These are phyloP conservation scores for Phaeophleospora eucalypticola DNA, from an alignment of 2,329 filamentous ascomycete genomes.

Conservation along the genomic window DNA sequence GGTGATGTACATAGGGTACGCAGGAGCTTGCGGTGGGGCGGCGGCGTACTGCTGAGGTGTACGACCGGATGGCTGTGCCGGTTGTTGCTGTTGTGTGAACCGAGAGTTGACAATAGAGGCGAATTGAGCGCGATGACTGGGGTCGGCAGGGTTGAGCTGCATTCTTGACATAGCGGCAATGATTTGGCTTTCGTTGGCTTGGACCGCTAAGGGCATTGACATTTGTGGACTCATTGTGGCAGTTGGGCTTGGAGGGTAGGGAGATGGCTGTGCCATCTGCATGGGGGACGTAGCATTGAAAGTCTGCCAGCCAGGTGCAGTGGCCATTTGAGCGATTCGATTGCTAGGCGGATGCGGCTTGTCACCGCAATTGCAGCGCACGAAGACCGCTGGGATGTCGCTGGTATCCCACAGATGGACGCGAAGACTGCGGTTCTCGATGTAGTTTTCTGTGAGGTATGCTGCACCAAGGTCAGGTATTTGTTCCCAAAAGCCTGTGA, in stretches of 20 bases:
- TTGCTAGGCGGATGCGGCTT: constrained; percentile 9
- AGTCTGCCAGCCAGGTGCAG: constrained; percentile 19
- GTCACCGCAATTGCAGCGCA: constrained; percentile 24
- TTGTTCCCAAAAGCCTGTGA: not conserved
- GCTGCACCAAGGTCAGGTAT: constrained; percentile 17
- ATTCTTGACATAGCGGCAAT: constrained; percentile 10
- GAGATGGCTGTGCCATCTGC: constrained; percentile 2
- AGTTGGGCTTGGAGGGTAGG: constrained; percentile 3
- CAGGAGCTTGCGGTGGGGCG: not conserved
- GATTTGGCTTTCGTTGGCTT: constrained; percentile 7
- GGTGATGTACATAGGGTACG: constrained; percentile 17
- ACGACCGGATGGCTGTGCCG: not conserved
- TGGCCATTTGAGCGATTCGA: constrained; percentile 16
- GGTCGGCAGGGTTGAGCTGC: constrained; percentile 8
- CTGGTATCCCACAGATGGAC: constrained; percentile 31
- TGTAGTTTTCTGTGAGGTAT: constrained; percentile 22
- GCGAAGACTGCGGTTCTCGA: constrained; percentile 20
- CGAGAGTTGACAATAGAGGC: constrained; percentile 4
- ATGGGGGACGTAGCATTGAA: constrained; percentile 11
- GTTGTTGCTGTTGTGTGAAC: not conserved
- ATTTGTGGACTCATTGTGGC: constrained; percentile 1
- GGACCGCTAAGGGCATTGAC: constrained; percentile 1
- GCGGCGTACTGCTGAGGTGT: not conserved
- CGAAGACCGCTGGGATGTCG: constrained; percentile 10
- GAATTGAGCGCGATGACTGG: constrained; percentile 5